Conservation (phyloP, 2,329 filamentous ascomycete genomes). For the Davidsoniella neocaledoniae region DNA sequence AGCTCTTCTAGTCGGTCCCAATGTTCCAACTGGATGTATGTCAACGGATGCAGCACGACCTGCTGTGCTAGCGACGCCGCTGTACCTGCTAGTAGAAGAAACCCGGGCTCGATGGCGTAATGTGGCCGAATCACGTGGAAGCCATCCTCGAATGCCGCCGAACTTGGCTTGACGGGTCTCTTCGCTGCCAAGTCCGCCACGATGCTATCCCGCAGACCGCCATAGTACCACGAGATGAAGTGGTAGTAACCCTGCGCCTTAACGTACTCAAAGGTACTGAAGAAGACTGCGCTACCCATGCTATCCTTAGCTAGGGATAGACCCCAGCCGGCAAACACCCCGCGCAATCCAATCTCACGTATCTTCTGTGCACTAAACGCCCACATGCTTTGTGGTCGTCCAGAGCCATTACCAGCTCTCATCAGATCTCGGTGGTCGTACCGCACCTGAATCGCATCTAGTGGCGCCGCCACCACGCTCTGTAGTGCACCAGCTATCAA, state of each 20-base stretch:
- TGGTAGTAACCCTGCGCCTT: conserved; percentile 56
- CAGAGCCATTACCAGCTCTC: conserved; percentile 1
- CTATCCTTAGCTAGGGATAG: conserved; percentile 54
- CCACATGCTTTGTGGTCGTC: conserved; percentile 48
- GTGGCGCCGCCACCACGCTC: conserved; percentile 53
- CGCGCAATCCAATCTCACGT: conserved; percentile 52
- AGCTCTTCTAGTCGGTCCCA: conserved; percentile 58
- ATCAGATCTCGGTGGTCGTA: conserved; percentile 43
- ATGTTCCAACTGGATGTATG: conserved; percentile 54
- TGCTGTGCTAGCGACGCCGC: conserved; percentile 54
- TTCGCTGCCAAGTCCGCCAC: conserved; percentile 21
- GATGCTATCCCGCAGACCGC: conserved; percentile 34
- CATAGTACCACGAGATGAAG: conserved; percentile 56
- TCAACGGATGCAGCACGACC: conserved; percentile 51
- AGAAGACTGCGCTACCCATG: conserved; percentile 54
- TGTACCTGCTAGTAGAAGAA: conserved; percentile 52
- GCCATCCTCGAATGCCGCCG: background rate
- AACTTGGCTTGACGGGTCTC: background rate
- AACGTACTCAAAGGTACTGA: conserved; percentile 58
- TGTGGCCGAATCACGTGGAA: conserved; percentile 49
- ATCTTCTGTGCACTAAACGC: conserved; percentile 46
- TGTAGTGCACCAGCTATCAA: conserved; percentile 53
- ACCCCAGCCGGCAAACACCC: conserved; percentile 58
- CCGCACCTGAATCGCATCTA: conserved; percentile 59
- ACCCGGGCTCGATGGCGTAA: conserved; percentile 57